Conservation (phyloP, 192 early-diverging fungal genomes). For the Linnemannia exigua region DNA sequence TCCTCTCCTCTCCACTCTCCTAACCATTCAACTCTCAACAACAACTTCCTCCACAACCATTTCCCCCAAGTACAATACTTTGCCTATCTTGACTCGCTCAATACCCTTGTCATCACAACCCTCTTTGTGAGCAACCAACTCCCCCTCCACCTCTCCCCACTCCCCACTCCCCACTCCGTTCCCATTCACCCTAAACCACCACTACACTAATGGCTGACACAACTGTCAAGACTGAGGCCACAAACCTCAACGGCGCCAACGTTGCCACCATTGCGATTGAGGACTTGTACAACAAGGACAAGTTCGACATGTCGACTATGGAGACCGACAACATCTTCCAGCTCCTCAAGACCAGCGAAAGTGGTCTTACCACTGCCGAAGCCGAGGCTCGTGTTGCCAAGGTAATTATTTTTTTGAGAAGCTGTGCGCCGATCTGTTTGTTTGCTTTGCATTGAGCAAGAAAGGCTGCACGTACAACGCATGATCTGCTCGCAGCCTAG, state of each 20-base stretch:
- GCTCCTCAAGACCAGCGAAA: conserved; percentile 73
- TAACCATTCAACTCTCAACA: conserved; percentile 10
- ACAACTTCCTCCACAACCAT: background rate
- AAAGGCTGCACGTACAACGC: background rate
- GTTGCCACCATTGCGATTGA: conserved; percentile 73
- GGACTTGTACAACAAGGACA: conserved; percentile 87
- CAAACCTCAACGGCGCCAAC: conserved; percentile 65
- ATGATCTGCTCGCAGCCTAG: background rate
- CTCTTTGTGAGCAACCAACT: conserved; percentile 9
- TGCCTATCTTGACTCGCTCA: conserved; percentile 45
- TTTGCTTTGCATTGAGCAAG: background rate
- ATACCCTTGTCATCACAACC: conserved; percentile 9
- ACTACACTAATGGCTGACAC: conserved; percentile 7
- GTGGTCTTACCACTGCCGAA: conserved; percentile 74
- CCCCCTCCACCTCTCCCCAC: conserved; percentile 2
- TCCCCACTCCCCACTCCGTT: background rate
- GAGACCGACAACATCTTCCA: conserved; percentile 79
- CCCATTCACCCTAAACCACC: background rate
- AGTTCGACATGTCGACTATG: conserved; percentile 85
- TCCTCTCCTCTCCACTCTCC: conserved; percentile 16
- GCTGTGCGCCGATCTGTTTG: background rate
- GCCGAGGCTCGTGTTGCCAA: conserved; percentile 70
- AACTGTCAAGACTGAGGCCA: conserved; percentile 38
- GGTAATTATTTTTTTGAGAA: conserved; percentile 36
- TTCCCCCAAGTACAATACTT: conserved; percentile 4